These are phyloP conservation scores for Diaporthe sp. DNA, from an alignment of 2,329 filamentous ascomycete species.

Conservation along the genomic window DNA sequence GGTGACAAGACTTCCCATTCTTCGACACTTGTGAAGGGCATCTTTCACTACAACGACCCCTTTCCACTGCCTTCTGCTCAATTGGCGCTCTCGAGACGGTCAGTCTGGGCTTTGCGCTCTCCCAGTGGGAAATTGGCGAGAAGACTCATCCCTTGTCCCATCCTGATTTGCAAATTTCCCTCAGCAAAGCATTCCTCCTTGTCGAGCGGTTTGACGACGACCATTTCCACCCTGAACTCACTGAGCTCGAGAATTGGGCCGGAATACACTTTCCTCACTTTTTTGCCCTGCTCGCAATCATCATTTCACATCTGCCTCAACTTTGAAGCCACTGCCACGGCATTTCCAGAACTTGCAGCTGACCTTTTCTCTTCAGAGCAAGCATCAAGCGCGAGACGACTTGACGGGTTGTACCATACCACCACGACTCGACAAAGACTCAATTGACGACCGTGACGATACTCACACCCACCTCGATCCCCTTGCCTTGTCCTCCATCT, in stretches of 20 bases:
- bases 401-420: constrained; percentile 13
- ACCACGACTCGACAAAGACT: background rate
- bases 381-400: background rate
- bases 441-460: constrained; percentile 7
- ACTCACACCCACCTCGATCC: background rate
- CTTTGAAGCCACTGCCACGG: background rate
- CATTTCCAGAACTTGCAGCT: background rate
- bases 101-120: background rate
- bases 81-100: background rate
- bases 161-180: too few relatives aligned
- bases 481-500: constrained; percentile 5
- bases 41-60: background rate
- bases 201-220: background rate
- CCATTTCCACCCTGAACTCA: background rate
- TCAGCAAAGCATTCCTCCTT: background rate
- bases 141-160: background rate
- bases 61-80: background rate
- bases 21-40: background rate
- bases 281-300: background rate
- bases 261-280: background rate
- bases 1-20: background rate
- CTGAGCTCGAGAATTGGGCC: background rate
- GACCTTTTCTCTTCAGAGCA: constrained; percentile 20
- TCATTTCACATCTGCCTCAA: background rate
- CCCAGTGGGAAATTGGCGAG: background rate